Evolutionary conservation across 2,329 filamentous ascomycete genomes (phyloP).

Genomic region (Colletotrichum sp.): DNA sequence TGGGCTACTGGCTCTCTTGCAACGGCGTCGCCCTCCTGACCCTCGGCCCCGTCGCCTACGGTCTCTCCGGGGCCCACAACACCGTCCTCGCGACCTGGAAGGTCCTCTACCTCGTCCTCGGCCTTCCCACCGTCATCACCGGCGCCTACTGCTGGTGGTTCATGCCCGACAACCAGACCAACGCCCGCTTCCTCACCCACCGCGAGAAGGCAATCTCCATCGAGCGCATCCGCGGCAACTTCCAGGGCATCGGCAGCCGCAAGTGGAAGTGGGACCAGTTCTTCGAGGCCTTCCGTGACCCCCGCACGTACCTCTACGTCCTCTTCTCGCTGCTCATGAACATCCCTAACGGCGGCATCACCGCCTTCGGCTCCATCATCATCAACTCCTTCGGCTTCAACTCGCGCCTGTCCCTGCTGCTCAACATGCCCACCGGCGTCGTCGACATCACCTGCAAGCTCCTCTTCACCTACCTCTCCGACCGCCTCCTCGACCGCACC

Average conservation of each 20-base stretch:
- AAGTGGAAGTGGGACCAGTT: constrained; percentile 51
- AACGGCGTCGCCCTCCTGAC: constrained; percentile 24
- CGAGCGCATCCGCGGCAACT: constrained; percentile 52
- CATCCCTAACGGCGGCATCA: constrained; percentile 26
- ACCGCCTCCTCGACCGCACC: constrained; percentile 27
- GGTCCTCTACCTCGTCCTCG: constrained; percentile 31
- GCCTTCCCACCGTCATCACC: constrained; percentile 28
- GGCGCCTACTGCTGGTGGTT: constrained; percentile 23
- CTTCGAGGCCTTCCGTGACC: constrained; percentile 50
- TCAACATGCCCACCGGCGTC: constrained; percentile 24
- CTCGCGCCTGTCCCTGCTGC: constrained; percentile 3
- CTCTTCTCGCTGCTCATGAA: constrained; percentile 43
- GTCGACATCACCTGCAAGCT: constrained; percentile 24
- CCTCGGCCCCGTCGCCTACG: constrained; percentile 26
- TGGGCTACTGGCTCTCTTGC: constrained; percentile 27
- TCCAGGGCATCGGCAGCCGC: constrained; percentile 55
- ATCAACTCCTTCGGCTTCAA: constrained; percentile 25
- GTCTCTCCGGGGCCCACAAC: constrained; percentile 20
- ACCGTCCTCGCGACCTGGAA: constrained; percentile 24
- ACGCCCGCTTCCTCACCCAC: constrained; percentile 60
- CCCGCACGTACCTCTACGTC: constrained; percentile 59
- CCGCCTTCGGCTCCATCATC: constrained; percentile 21
- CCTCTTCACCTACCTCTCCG: constrained; percentile 30
- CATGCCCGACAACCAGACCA: constrained; percentile 62
- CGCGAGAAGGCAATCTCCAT: constrained; percentile 58